These are phyloP conservation scores for Penicillium corylophilum DNA, from an alignment of 2,329 filamentous ascomycete genomes.

Conservation along the genomic window DNA sequence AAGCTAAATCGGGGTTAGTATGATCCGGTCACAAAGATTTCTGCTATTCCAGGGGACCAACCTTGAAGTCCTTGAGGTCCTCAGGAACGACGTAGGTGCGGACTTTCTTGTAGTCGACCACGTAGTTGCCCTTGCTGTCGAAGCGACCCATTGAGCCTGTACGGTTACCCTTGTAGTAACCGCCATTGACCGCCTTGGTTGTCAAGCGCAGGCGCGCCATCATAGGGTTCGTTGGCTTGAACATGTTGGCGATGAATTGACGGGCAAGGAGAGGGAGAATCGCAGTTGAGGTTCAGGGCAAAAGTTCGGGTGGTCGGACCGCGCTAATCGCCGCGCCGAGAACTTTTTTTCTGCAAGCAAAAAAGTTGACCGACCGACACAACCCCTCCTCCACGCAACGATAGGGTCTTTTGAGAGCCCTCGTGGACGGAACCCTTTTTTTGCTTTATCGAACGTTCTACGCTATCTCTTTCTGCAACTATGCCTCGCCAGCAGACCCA, in stretches of 20 bases:
- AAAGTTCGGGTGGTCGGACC: conserved; percentile 27
- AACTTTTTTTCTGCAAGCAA: conserved; percentile 34
- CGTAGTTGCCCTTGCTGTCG: conserved; percentile 59
- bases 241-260: conserved; percentile 30
- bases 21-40: neutral
- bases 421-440: conserved; percentile 6
- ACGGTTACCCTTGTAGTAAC: conserved; percentile 95
- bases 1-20: conserved; percentile 30
- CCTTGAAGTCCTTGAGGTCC: conserved; percentile 68
- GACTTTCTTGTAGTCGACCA: conserved; percentile 82
- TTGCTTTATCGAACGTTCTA: neutral
- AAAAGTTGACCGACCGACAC: conserved; percentile 26
- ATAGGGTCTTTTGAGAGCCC: conserved; percentile 8
- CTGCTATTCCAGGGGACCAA: conserved; percentile 35
- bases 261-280: conserved; percentile 16
- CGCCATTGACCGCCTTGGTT: conserved; percentile 88
- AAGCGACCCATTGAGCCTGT: conserved; percentile 87
- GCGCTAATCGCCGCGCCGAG: conserved; percentile 35
- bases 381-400: conserved; percentile 14
- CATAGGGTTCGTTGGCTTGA: conserved; percentile 53
- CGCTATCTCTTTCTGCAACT: conserved; percentile 10
- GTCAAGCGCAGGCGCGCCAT: conserved; percentile 75
- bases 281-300: conserved; percentile 9
- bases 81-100: conserved; percentile 83
- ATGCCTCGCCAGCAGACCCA: conserved; percentile 46